Evolutionary conservation across 768 basidiomycete genomes (phyloP).

Genomic region (Xerocomellus chrysenteron): DNA sequence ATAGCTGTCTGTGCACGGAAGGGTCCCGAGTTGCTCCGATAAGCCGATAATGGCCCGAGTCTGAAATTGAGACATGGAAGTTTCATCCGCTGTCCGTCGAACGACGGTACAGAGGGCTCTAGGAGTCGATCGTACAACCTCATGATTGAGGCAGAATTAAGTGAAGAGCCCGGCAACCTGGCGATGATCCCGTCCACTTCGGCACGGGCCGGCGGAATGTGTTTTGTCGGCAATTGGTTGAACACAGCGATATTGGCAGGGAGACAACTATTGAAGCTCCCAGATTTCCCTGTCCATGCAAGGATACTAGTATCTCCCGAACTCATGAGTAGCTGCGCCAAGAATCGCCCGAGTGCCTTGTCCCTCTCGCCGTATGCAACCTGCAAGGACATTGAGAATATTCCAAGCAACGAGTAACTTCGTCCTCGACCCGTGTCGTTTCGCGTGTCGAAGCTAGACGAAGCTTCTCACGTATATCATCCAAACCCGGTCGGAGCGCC

Average conservation of each 20-base stretch:
- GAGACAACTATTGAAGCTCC: slow-evolving; percentile 1
- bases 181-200: too few species aligned
- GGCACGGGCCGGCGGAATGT: not conserved
- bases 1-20: too few species aligned
- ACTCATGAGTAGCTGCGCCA: not conserved
- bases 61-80: slow-evolving; percentile 6
- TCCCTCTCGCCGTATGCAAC: not conserved
- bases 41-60: not conserved
- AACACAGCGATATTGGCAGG: not conserved
- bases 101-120: not conserved
- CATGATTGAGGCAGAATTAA: too few species aligned
- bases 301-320: not conserved
- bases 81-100: not conserved
- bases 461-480: not conserved
- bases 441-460: not conserved
- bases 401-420: not conserved
- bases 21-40: too few species aligned
- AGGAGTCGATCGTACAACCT: not conserved
- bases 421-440: not conserved
- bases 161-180: too few species aligned
- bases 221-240: not conserved
- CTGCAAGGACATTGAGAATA: not conserved
- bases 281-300: not conserved
- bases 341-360: not conserved
- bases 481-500: not conserved